Conservation (phyloP, 768 basidiomycete species). For the Mycena leptocephala region DNA sequence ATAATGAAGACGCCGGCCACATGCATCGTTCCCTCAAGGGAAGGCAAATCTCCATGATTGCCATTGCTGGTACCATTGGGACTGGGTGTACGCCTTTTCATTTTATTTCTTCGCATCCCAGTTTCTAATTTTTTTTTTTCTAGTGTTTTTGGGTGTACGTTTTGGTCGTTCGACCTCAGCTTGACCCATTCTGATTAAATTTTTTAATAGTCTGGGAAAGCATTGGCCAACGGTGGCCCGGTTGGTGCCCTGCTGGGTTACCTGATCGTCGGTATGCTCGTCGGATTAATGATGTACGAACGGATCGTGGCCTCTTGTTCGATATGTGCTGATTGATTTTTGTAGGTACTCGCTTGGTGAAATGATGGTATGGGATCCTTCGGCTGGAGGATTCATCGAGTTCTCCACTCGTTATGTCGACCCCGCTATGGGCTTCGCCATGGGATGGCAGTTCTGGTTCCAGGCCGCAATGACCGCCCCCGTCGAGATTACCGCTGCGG, state of each 20-base stretch:
- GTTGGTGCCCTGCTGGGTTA: conserved; percentile 64
- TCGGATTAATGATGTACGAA: conserved; percentile 47
- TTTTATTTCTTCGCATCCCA: not conserved
- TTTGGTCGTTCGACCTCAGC: not conserved
- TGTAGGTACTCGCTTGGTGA: conserved; percentile 43
- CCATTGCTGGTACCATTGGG: conserved; percentile 46
- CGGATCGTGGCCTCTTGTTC: no score
- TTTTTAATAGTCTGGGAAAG: conserved; percentile 44
- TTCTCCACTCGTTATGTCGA: conserved; percentile 51
- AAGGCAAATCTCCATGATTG: conserved; percentile 54
- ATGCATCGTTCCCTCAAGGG: no score
- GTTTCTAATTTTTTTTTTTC: not conserved
- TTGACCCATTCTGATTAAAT: not conserved
- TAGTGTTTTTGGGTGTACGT: conserved; percentile 36
- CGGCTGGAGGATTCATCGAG: conserved; percentile 45
- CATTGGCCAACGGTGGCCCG: conserved; percentile 61
- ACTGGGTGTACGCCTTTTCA: conserved; percentile 48
- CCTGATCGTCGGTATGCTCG: conserved; percentile 55
- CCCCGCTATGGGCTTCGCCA: conserved; percentile 53
- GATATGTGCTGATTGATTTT: not conserved
- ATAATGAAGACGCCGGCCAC: conserved; percentile 22
- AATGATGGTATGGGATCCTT: conserved; percentile 46
- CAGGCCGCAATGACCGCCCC: conserved; percentile 48
- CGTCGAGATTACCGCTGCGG: conserved; percentile 54
- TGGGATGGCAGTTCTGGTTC: conserved; percentile 54